These are phyloP conservation scores for Clarkia xantiana DNA, from an alignment of 345 rosid genomes.

Conservation along the genomic window DNA sequence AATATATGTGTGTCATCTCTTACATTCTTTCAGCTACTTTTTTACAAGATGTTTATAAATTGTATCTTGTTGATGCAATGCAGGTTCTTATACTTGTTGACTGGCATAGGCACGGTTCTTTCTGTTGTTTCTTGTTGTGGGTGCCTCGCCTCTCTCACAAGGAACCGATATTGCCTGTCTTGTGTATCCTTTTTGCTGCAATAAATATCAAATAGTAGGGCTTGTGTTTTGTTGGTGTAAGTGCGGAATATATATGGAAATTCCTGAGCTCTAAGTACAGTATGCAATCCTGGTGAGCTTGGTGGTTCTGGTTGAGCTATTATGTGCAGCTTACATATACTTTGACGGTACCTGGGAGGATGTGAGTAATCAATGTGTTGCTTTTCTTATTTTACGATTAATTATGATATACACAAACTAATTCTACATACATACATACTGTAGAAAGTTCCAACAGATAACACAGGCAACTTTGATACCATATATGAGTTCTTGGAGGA, in stretches of 20 bases:
- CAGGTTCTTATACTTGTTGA: slow-evolving; percentile 90
- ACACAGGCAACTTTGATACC: slow-evolving; percentile 62
- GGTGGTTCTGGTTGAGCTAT: slow-evolving; percentile 82
- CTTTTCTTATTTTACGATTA: slow-evolving; percentile 4
- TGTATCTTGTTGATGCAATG: slow-evolving; percentile 3
- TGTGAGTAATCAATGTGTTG: slow-evolving; percentile 23
- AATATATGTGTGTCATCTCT: slow-evolving; percentile 3
- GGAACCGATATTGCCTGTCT: slow-evolving; percentile 81
- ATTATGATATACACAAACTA: background rate
- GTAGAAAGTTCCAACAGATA: slow-evolving; percentile 71
- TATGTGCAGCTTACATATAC: slow-evolving; percentile 78
- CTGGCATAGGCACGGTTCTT: slow-evolving; percentile 69
- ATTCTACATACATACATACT: slow-evolving; percentile 3
- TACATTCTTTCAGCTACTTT: background rate
- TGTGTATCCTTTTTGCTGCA: slow-evolving; percentile 67
- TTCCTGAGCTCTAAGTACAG: slow-evolving; percentile 15
- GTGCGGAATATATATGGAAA: background rate
- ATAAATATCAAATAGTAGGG: background rate
- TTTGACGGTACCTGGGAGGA: slow-evolving; percentile 87
- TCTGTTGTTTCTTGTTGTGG: slow-evolving; percentile 85
- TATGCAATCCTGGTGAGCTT: slow-evolving; percentile 58
- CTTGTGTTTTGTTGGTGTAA: background rate
- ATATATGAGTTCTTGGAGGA: slow-evolving; percentile 66
- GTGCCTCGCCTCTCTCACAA: slow-evolving; percentile 59
- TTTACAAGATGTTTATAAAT: background rate